Base-by-base conservation (phyloP, 2,329 filamentous ascomycete species). In the Helotiales sp. region DNA sequence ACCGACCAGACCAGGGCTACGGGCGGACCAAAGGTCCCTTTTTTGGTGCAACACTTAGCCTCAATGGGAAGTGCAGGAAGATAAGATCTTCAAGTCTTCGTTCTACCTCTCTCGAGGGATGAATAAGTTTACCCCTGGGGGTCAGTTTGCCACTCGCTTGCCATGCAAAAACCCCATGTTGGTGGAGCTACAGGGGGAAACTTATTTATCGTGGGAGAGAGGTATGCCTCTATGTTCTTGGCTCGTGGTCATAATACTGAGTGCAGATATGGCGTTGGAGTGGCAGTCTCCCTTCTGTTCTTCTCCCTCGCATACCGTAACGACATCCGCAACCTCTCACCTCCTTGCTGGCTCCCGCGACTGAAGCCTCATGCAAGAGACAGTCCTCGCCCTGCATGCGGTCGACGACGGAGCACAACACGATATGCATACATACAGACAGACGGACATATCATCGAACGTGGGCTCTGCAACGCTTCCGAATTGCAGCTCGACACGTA, bases 401-500 rank as follows among this genome's bases (percentile, higher is more conserved):
- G 47, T 49, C 55, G 52, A 44, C 54, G 49, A 29, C 55, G 46
- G 54, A 55, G 19, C 24, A 33, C 47, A 48, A 55, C 49, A 46
- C 55, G 53, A 46, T 38, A 36, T 50, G 22, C 30, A 33, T 29
- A 27, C 34, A 54, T 46, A 13, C 31, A 30, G n/a, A 25, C 15
- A 34, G 22, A 17, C 22, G 40, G 22, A 44, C 40, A 22, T 47
- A 34, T 31, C 51, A 54, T 36, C 42, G 24, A 46, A 36, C 50
- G 34, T 25, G 44, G 53, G 24, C 29, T 33, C 46, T 13, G 44
- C 34, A 12, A 31, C 25, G 29, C 33, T 58, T 63, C 54, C 62
- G 58, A 65, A 60, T 65, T 65, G 57, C 52, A 61, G 47, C 36
- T 36, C 61, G 63, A 65, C 63, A 65, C 63, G 63, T 65, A 44